A percentile compares a stretch with the other conserved stretches of the same genome.
Evolutionary conservation across 768 basidiomycete species (phyloP).

Genomic region (Arthromyces matolae): DNA sequence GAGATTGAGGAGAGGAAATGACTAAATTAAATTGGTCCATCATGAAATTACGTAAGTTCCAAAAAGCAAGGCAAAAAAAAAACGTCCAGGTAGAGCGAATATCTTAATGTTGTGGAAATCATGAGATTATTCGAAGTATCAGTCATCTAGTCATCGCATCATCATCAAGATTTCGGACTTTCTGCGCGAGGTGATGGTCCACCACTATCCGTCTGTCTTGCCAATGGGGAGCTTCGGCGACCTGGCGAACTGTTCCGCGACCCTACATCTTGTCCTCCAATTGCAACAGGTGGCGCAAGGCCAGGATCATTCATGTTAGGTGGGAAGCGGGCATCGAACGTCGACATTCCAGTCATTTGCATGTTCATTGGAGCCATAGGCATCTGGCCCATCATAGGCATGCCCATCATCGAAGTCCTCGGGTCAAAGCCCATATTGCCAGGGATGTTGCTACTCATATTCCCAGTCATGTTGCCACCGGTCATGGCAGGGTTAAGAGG

Average conservation of each 20-base stretch:
- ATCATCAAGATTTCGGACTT: conserved; percentile 30
- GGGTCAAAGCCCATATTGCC: conserved; percentile 50
- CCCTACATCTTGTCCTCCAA: conserved; percentile 30
- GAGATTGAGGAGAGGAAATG: neutral
- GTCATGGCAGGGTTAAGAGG: conserved; percentile 57
- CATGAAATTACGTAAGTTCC: conserved; percentile 14
- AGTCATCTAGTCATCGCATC: neutral
- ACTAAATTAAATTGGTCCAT: neutral
- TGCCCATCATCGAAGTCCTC: conserved; percentile 79
- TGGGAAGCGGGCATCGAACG: conserved; percentile 57
- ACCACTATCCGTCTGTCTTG: conserved; percentile 27
- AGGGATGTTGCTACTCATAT: conserved; percentile 28
- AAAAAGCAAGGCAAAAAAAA: too few relatives aligned
- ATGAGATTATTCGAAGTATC: too few relatives aligned
- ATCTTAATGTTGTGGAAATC: too few relatives aligned
- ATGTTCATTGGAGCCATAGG: conserved; percentile 37
- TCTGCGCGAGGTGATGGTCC: conserved; percentile 30
- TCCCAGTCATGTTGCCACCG: conserved; percentile 33
- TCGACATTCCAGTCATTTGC: conserved; percentile 64
- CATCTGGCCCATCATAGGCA: conserved; percentile 56
- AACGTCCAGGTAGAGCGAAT: too few relatives aligned
- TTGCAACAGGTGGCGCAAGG: conserved; percentile 33
- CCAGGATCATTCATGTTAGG: conserved; percentile 33
- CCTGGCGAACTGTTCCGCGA: conserved; percentile 52
- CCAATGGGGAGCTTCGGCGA: conserved; percentile 51